Conservation (phyloP, 768 basidiomycete species). For the Auricularia cornea region DNA sequence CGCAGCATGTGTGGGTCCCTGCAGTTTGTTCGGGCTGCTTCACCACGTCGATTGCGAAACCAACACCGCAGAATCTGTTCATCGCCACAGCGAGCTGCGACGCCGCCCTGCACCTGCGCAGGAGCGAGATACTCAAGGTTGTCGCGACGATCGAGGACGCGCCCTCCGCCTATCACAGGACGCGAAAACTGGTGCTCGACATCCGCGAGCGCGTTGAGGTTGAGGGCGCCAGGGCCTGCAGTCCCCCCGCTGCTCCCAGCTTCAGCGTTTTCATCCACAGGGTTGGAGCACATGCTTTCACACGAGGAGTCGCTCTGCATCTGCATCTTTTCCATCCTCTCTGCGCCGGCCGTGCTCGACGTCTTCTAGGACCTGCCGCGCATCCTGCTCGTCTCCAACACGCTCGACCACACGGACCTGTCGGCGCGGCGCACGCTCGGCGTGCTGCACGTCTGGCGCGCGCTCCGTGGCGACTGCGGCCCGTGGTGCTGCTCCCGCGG, state of each 20-base stretch:
- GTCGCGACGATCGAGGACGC: not conserved
- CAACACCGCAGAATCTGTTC: slow-evolving; percentile 30
- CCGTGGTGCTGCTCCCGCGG: slow-evolving; percentile 58
- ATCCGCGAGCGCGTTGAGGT: not conserved
- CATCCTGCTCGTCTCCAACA: not conserved
- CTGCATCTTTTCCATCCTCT: slow-evolving; percentile 5
- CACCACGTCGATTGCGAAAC: slow-evolving; percentile 40
- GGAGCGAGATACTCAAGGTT: not conserved
- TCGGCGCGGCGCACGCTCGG: slow-evolving; percentile 42
- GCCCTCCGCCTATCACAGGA: no score
- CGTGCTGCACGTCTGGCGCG: slow-evolving; percentile 59
- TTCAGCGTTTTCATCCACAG: not conserved
- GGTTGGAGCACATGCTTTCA: not conserved
- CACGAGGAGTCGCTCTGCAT: slow-evolving; percentile 6
- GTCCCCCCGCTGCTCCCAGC: not conserved
- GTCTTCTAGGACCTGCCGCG: not conserved
- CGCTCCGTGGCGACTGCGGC: slow-evolving; percentile 5
- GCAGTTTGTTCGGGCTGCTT: slow-evolving; percentile 36
- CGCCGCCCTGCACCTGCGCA: not conserved
- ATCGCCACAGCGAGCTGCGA: not conserved
- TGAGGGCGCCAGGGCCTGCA: not conserved
- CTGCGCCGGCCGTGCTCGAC: not conserved
- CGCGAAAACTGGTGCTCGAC: not conserved
- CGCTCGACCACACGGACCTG: slow-evolving; percentile 1
- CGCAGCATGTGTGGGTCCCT: not conserved